Evolutionary conservation across 1,284 basidiomycete species (phyloP).

Genomic region (Puccinia coronata): DNA sequence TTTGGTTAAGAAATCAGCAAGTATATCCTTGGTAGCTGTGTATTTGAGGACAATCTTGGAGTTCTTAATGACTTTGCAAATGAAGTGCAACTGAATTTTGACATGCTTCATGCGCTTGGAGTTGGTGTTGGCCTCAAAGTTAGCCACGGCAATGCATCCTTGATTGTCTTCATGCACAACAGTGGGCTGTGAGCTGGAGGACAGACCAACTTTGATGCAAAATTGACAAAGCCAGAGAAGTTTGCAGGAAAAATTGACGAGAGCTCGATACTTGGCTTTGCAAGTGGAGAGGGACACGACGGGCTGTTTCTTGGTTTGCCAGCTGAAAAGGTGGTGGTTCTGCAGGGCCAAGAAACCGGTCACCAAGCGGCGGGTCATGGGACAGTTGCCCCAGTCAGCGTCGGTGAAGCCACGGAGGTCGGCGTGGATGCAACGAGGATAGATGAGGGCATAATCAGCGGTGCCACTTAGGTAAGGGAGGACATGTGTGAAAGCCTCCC

Average conservation of each 20-base stretch:
- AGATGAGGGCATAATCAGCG: not conserved
- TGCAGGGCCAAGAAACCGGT: not conserved
- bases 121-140: not conserved
- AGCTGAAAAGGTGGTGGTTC: not conserved
- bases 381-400: constrained; percentile 29
- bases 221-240: not conserved
- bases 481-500: constrained; percentile 11
- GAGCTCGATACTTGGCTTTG: not conserved
- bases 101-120: not conserved
- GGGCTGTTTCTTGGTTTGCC: constrained; percentile 24
- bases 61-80: not conserved
- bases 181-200: not conserved
- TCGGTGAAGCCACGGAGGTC: not conserved
- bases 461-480: not conserved
- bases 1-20: not conserved
- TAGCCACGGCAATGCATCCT: not conserved
- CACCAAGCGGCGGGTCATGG: not conserved
- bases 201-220: not conserved
- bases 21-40: not conserved
- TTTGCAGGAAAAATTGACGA: not conserved
- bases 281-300: not conserved
- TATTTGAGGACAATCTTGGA: not conserved
- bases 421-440: not conserved
- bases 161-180: constrained; percentile 10
- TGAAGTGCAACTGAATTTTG: not conserved